A percentile compares a stretch with the other conserved stretches of the same genome.
phyloP scores from a whole-genome alignment of 495 filamentous ascomycete species.

The Penicillium paradoxum region DNA sequence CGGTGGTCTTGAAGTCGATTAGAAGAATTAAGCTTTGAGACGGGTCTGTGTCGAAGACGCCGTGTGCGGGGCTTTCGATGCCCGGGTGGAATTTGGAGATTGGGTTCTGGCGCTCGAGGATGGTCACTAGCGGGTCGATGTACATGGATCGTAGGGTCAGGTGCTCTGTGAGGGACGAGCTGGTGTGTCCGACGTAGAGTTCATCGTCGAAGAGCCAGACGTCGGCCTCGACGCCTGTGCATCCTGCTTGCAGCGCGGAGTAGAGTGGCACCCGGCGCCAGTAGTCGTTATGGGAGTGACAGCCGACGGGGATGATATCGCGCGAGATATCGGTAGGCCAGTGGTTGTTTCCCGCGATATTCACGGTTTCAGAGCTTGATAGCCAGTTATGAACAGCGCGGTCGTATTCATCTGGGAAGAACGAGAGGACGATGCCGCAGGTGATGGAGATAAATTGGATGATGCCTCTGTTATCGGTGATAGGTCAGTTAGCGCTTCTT shows the following conservation, averaged over 20 bases:
- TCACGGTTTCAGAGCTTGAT: slow-evolving; percentile 39
- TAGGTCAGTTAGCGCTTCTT: not conserved
- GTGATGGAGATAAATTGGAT: slow-evolving; percentile 48
- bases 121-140: slow-evolving; percentile 47
- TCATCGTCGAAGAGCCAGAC: slow-evolving; percentile 75
- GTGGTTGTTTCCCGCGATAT: slow-evolving; percentile 45
- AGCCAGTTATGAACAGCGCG: slow-evolving; percentile 40
- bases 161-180: slow-evolving; percentile 38
- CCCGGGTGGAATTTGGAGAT: slow-evolving; percentile 27
- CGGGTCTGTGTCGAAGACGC: slow-evolving; percentile 49
- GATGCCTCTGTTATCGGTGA: slow-evolving; percentile 33
- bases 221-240: slow-evolving; percentile 73
- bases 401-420: slow-evolving; percentile 57
- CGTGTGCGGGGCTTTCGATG: slow-evolving; percentile 22
- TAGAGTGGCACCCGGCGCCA: slow-evolving; percentile 70
- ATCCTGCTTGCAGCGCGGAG: slow-evolving; percentile 61
- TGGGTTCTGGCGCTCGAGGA: slow-evolving; percentile 50
- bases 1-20: slow-evolving; percentile 66
- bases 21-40: slow-evolving; percentile 59
- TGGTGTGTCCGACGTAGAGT: slow-evolving; percentile 55
- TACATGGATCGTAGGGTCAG: slow-evolving; percentile 53
- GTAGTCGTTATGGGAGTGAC: slow-evolving; percentile 86
- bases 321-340: slow-evolving; percentile 76
- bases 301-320: slow-evolving; percentile 62
- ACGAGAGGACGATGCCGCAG: slow-evolving; percentile 44